These are phyloP conservation scores for Lantana camara DNA, from an alignment of 257 asterid species.

Conservation along the genomic window DNA sequence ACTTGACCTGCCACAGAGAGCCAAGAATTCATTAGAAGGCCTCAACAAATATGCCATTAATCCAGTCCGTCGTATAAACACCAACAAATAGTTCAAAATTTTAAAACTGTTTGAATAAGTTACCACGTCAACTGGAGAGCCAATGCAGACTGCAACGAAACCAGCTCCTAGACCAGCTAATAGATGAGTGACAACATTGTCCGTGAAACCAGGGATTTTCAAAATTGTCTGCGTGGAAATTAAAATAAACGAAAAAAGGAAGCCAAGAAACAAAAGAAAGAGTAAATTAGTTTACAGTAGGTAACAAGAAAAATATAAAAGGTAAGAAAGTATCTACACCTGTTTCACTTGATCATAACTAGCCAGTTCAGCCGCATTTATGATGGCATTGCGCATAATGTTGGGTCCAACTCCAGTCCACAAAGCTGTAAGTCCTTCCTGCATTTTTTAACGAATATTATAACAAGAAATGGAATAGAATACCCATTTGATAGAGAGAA, in stretches of 20 bases:
- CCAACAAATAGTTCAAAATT: not conserved
- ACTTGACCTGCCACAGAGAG: slow-evolving; percentile 69
- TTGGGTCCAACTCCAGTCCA: slow-evolving; percentile 99
- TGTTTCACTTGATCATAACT: slow-evolving; percentile 99
- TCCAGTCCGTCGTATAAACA: not conserved
- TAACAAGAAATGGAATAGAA: slow-evolving; percentile 15
- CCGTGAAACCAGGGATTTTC: slow-evolving; percentile 95
- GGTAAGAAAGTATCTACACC: slow-evolving; percentile 39
- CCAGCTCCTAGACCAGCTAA: slow-evolving; percentile 97
- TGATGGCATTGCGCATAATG: slow-evolving; percentile 92
- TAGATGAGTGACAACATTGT: slow-evolving; percentile 85
- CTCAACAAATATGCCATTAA: slow-evolving; percentile 1
- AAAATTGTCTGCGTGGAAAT: slow-evolving; percentile 63
- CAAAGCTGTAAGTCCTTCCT: slow-evolving; percentile 85
- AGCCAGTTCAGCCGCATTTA: slow-evolving; percentile 97
- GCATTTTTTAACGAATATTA: slow-evolving; percentile 10
- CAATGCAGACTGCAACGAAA: slow-evolving; percentile 93
- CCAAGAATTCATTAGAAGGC: slow-evolving; percentile 25
- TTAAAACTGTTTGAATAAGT: slow-evolving; percentile 11
- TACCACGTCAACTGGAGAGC: slow-evolving; percentile 99
- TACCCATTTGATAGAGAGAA: slow-evolving; percentile 6
- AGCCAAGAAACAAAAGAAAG: slow-evolving; percentile 21
- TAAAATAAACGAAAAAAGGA: not conserved
- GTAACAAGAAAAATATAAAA: not conserved
- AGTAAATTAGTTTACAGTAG: slow-evolving; percentile 4